phyloP scores from a whole-genome alignment of 805 yeast genomes.

The Saccharomycopsis synnaedendra region DNA sequence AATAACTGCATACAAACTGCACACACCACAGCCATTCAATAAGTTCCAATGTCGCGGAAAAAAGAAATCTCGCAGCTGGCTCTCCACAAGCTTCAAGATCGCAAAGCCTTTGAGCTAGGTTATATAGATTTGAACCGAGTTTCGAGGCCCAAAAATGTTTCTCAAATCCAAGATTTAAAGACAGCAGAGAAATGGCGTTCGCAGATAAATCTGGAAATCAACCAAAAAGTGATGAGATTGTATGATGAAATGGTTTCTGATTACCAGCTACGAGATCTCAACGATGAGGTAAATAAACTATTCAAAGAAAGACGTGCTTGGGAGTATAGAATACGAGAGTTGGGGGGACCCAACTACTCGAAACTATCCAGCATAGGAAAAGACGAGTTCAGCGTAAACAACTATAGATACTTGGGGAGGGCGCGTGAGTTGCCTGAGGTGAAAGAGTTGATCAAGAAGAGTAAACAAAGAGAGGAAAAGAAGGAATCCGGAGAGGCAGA shows the following conservation, averaged over 20 bases:
- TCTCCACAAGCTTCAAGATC: slow-evolving; percentile 52
- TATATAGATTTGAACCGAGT: slow-evolving; percentile 43
- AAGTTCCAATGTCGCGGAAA: slow-evolving; percentile 53
- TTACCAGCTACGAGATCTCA: slow-evolving; percentile 54
- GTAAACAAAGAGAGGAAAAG: slow-evolving; percentile 20
- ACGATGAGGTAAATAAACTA: slow-evolving; percentile 60
- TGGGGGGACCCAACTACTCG: slow-evolving; percentile 67
- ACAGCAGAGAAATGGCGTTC: slow-evolving; percentile 67
- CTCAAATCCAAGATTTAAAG: slow-evolving; percentile 38
- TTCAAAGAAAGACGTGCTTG: slow-evolving; percentile 61
- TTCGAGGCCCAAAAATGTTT: slow-evolving; percentile 51
- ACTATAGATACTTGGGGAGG: slow-evolving; percentile 71
- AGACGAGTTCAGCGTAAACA: slow-evolving; percentile 28
- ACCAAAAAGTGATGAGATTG: slow-evolving; percentile 45
- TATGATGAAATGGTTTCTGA: slow-evolving; percentile 53
- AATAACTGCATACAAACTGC: no score
- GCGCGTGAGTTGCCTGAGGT: slow-evolving; percentile 77
- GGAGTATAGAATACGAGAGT: slow-evolving; percentile 60
- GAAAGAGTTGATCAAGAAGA: slow-evolving; percentile 31
- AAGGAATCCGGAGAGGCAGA: slow-evolving; percentile 16
- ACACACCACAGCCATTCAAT: no score
- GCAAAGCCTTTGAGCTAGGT: slow-evolving; percentile 47
- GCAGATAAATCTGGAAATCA: slow-evolving; percentile 52
- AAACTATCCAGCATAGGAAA: slow-evolving; percentile 16
- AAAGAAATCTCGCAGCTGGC: slow-evolving; percentile 67